Conservation (phyloP, 2,329 filamentous ascomycete genomes). For the Zymoseptoria tritici region DNA sequence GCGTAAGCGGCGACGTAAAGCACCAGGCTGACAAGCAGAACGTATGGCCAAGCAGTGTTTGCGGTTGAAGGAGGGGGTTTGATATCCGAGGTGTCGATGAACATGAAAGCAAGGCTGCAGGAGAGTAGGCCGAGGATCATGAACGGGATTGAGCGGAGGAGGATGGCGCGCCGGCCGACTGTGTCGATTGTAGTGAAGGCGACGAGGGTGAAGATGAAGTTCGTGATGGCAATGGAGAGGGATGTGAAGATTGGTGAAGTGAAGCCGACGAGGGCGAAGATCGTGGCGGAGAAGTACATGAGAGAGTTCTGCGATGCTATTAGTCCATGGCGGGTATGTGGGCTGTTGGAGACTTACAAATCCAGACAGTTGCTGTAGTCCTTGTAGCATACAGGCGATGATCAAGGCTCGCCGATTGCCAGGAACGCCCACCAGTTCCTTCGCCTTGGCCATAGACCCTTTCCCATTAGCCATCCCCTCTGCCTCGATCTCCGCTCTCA, state of each 20-base stretch:
- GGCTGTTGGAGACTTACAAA: slow-evolving; percentile 9
- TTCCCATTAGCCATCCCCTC: slow-evolving; percentile 14
- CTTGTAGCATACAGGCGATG: slow-evolving; percentile 82
- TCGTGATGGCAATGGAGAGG: slow-evolving; percentile 39
- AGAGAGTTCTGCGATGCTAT: slow-evolving; percentile 33
- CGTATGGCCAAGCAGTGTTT: slow-evolving; percentile 28
- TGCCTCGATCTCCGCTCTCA: slow-evolving; percentile 59
- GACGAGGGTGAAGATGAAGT: slow-evolving; percentile 41
- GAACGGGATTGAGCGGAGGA: slow-evolving; percentile 75
- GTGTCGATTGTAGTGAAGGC: slow-evolving; percentile 40
- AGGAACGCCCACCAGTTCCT: slow-evolving; percentile 34
- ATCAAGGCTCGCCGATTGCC: slow-evolving; percentile 65
- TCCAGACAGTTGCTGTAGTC: slow-evolving; percentile 60
- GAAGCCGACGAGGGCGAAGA: slow-evolving; percentile 42
- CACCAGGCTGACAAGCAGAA: slow-evolving; percentile 69
- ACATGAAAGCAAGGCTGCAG: slow-evolving; percentile 65
- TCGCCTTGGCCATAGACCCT: slow-evolving; percentile 4
- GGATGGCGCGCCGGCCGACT: slow-evolving; percentile 48
- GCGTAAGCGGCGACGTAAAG: slow-evolving; percentile 82
- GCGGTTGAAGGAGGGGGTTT: neutral
- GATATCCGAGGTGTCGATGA: slow-evolving; percentile 42
- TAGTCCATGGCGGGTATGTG: neutral
- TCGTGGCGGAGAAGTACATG: slow-evolving; percentile 44
- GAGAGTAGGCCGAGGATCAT: slow-evolving; percentile 69
- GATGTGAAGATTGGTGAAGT: slow-evolving; percentile 38